Evolutionary conservation across 108 stramenopile genomes (phyloP), one percentile per base, ranked within the genome.

Genomic region (Licmophora abbreviata): DNA sequence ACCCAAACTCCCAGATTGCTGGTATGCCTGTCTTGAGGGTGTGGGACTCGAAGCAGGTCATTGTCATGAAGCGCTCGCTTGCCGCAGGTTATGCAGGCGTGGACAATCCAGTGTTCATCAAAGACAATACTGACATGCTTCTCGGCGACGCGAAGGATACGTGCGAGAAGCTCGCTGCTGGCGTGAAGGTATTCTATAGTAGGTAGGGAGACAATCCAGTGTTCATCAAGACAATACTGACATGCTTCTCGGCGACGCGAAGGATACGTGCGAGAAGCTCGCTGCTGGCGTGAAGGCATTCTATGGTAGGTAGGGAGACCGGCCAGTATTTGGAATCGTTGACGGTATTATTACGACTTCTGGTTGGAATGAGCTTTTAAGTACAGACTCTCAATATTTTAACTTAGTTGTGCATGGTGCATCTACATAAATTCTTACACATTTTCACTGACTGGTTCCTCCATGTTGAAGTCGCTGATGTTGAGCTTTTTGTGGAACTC

Each of bases 31-130:
- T 95, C n/a, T 66, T 96, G 15, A 73, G 87, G 58, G 97, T 97
- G 1, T 99, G 99, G 99, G 88, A 95, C 48, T 51, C 93, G 14
- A 97, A 97, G 83, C 94, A 96, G 57, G 92, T 93, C 8, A 93
- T 99, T 61, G 96, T 99, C 22, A 96, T 97, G 95, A 99, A 99
- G 88, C 83, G 99, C 14, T 72, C 83, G 61, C 69, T 98, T 58
- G 96, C 92, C 37, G 88, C 94, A 29, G 99, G 99, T 12, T 99
- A 99, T 74, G 97, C 99, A 11, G 97, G 96, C 26, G 96, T 98
- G 3, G 96, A 98, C 43, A 98, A 98, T 62, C 97, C 99, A 1
- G 92, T 97, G 43, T 99, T 98, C 71, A 69, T 95, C 78, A 96
- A 97, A 69, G 84, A 86, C 56, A 98, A 99, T 75, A 95, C 90